These are phyloP conservation scores for Phaffia tasmanica DNA, from an alignment of 768 basidiomycete species.

Conservation along the genomic window DNA sequence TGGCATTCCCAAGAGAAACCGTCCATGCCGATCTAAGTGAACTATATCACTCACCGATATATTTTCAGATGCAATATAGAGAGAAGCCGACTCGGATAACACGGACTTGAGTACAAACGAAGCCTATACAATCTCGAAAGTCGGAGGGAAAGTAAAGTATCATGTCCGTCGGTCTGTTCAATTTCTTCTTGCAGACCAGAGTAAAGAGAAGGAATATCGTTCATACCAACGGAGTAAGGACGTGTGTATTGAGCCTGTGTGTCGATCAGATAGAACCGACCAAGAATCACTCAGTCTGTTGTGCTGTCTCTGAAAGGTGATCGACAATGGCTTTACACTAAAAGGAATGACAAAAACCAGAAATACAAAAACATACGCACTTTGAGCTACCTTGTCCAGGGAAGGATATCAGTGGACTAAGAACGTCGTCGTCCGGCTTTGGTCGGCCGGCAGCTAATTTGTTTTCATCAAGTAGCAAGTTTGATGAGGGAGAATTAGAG, in stretches of 20 bases:
- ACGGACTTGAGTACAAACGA: constrained; percentile 23
- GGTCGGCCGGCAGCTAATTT: constrained; percentile 16
- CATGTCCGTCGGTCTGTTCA: no score
- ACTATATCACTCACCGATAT: background rate
- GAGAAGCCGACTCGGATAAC: constrained; percentile 3
- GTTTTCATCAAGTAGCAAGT: constrained; percentile 7
- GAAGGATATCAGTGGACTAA: background rate
- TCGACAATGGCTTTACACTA: background rate
- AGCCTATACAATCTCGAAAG: background rate
- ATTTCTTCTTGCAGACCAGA: background rate
- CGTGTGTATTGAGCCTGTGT: background rate
- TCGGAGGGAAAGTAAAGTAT: no score
- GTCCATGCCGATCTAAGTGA: no score
- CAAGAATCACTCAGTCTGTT: background rate
- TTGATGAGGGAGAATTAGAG: background rate
- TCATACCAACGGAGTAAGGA: background rate
- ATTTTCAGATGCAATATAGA: constrained; percentile 10
- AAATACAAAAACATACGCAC: constrained; percentile 9
- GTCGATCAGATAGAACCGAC: background rate
- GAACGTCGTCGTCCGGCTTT: background rate
- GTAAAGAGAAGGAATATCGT: background rate
- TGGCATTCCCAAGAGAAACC: no score
- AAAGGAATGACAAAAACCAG: background rate
- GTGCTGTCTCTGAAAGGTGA: background rate
- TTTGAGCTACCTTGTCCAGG: constrained; percentile 11